Evolutionary conservation across 306 rosid genomes (phyloP), one percentile per base, ranked within the genome.

Genomic region (Fagus sylvatica): DNA sequence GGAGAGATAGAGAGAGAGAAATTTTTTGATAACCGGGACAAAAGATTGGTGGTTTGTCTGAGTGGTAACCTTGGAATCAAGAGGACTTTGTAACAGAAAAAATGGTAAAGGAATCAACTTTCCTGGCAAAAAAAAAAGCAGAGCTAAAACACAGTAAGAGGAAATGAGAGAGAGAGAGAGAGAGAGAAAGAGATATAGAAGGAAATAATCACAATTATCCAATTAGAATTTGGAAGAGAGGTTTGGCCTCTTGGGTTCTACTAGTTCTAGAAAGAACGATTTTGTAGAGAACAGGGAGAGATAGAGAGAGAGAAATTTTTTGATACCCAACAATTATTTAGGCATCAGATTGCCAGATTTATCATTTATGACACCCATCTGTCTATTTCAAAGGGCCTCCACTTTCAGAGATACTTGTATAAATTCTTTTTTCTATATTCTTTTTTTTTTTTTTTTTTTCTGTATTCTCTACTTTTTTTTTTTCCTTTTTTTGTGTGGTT

Each of bases 361-460:
- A 85, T 81, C 69, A 78, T 79, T 79, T 84, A 85, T 81, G 73
- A 61, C 70, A 53, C 80, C 82, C 84, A 59, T 77, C 82, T 16
- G 79, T 86, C 91, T 37, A 73, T 59, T 36, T 79, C 83, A 57
- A 12, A 32, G 1, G 73, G 48, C 74, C 74, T 74, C 28, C 15
- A 77, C 76, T 13, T 65, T 65, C 37, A 78, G 82, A 34, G 75
- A 67, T 5, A 56, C 71, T 56, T 19, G 5, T 6, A 11, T 46
- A 16, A 33, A 30, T 4, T 74, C 3, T 53, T 69, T 30, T 34
- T 33, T 1, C 37, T 43, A 66, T 30, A n/a, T 7, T 74, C 5
- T 53, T 69, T 30, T 34, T 8, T 39, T 71, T 34, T 33, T 2
- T 34, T 33, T 11, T 39, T 11, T 30, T 51, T 28, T 64, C 7